Percentiles rank a stretch among this genome's conserved stretches.
These are phyloP conservation scores for Sporothrix pseudoabietina DNA, from an alignment of 2,329 filamentous ascomycete species.

Conservation along the genomic window DNA sequence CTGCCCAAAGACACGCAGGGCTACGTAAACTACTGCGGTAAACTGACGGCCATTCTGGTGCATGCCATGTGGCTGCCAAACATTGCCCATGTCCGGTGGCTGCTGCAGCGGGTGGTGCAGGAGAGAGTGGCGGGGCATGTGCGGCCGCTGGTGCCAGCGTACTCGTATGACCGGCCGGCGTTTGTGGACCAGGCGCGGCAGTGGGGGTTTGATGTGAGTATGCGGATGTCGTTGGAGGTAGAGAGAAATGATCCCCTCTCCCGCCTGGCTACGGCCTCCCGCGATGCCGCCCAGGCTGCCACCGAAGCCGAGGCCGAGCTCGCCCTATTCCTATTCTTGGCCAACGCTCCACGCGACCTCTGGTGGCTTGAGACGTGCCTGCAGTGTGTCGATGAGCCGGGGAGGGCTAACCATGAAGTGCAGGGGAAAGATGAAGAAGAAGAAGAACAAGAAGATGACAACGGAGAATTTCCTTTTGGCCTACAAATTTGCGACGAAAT, in stretches of 20 bases:
- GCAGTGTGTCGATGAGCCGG: background rate
- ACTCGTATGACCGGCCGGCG: constrained; percentile 25
- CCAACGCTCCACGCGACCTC: constrained; percentile 25
- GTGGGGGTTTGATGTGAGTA: constrained; percentile 26
- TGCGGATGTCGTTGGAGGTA: background rate
- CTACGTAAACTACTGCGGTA: constrained; percentile 25
- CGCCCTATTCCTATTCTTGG: constrained; percentile 28
- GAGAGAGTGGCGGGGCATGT: constrained; percentile 31
- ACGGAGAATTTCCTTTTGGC: background rate
- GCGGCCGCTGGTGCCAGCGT: constrained; percentile 31
- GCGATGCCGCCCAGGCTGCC: background rate
- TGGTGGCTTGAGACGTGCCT: constrained; percentile 29
- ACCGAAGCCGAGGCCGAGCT: constrained; percentile 29
- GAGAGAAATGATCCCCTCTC: background rate
- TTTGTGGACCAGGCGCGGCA: constrained; percentile 28
- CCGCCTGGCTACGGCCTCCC: background rate
- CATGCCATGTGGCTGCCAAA: constrained; percentile 32
- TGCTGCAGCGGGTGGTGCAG: constrained; percentile 33
- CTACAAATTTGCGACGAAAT: constrained; percentile 19
- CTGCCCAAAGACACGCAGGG: background rate
- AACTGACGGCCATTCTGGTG: constrained; percentile 30
- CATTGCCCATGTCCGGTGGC: constrained; percentile 30
- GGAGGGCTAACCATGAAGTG: background rate
- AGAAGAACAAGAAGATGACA: background rate
- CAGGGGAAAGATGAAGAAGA: background rate